phyloP scores from a whole-genome alignment of 371 early-diverging fungal genomes.

The Neoconidiobolus thromboides region DNA sequence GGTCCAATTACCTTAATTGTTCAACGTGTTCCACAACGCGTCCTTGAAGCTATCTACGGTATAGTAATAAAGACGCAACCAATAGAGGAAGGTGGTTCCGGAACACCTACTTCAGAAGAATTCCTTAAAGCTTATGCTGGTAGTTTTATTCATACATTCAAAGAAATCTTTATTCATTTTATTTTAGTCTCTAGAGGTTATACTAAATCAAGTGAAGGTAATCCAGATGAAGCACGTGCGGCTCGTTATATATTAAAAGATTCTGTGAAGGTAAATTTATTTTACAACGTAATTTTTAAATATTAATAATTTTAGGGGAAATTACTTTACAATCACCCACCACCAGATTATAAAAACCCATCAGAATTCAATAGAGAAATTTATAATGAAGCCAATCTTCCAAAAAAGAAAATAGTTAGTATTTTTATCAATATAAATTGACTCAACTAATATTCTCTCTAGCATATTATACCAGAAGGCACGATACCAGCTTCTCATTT shows the following conservation, averaged over 20 bases:
- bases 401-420: not conserved
- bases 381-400: not conserved
- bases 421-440: no score
- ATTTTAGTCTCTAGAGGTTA: slow-evolving; percentile 63
- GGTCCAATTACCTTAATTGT: slow-evolving; percentile 75
- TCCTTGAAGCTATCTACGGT: slow-evolving; percentile 84
- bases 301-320: no score
- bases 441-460: no score
- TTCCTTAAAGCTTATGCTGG: slow-evolving; percentile 52
- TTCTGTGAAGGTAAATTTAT: slow-evolving; percentile 55
- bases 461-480: not conserved
- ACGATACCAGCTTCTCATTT: not conserved
- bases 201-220: slow-evolving; percentile 78
- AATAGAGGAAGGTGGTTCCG: slow-evolving; percentile 61
- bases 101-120: slow-evolving; percentile 65
- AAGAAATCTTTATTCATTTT: no score
- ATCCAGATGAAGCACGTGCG: slow-evolving; percentile 92
- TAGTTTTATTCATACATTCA: no score
- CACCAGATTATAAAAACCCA: not conserved
- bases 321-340: not conserved
- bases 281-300: not conserved
- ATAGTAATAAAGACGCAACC: slow-evolving; percentile 60
- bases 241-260: slow-evolving; percentile 91
- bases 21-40: slow-evolving; percentile 67
- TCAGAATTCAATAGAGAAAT: slow-evolving; percentile 4